Base-by-base conservation (phyloP, 176 grass and related monocot genomes). In the Eragrostis nindensis region DNA sequence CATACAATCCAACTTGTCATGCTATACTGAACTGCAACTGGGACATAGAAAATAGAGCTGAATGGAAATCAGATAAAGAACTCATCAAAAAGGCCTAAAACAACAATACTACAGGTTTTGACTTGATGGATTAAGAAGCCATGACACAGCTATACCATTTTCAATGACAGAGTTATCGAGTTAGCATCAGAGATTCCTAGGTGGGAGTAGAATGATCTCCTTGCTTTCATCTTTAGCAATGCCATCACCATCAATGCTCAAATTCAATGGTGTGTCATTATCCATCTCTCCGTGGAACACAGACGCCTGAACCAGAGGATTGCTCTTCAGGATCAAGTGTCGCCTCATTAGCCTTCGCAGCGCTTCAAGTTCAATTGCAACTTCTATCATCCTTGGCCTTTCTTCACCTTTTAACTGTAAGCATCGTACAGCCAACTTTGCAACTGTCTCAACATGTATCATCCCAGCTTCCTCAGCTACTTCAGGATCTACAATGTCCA, bases 321-420 rank as follows among this genome's bases (percentile, higher is more conserved):
- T 53, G 13, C 16, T 77, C 64, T 71, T 30, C 17, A 71, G 25
- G 52, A 64, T 19, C 11, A 64, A 70, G 46, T 84, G 85, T 14
- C 87, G 80, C 71, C 56, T 84, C 77, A 91, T 74, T 63, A 87
- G 49, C 29, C 85, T 91, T 76, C 56, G 84, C 16, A 91, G 70
- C 36, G 85, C 89, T 87, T 87, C 85, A 69, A 87, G 85, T 45
- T 87, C 85, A 73, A 87, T 80, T 54, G 78, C 75, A 18, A 84
- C 71, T 17, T 88, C 86, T 74, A 80, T 82, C 89, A 91, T 91
- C 68, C 62, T 82, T 16, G 89, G 82, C 15, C 90, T 66, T 9
- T 92, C 78, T 75, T 89, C 83, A 7, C 79, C 74, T 86, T 68
- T 89, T 26, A 82, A 26, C 38, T 73, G 73, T 64, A 91, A 71